Evolutionary conservation across 441 rosid genomes (phyloP), one percentile per base, ranked within the genome.

Genomic region (Theobroma grandiflorum): DNA sequence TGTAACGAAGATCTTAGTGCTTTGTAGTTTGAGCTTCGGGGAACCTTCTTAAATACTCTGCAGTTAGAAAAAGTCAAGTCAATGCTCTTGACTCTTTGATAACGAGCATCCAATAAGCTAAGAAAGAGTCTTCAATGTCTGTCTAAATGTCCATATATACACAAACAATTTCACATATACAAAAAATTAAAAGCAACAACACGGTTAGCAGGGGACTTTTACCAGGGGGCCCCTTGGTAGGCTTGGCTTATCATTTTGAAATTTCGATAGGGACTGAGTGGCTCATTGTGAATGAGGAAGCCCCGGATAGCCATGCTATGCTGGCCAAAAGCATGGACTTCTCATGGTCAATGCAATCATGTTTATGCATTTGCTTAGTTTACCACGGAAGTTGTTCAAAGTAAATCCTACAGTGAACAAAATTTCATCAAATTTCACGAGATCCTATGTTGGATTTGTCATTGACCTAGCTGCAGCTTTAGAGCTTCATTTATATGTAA

Each of bases 41-140:
- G 40, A 66, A 4, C 35, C 33, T n/a, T 42, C 1, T 8, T 67
- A 42, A n/a, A 70, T 70, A 49, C 6, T 26, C 4, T 2, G 6
- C 6, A 6, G 15, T 47, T 26, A 7, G 74, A 47, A 61, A 22
- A 31, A 64, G 59, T 75, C 70, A 75, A 75, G 78, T 62, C 59
- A 75, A 47, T 62, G 55, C 16, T 31, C 14, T 62, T 43, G 78
- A 75, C 78, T 45, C 42, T 31, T 43, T 45, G 40, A 49, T 45
- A 26, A 26, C 10, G 12, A 58, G 57, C 22, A 64, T 63, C 42
- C 55, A 75, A 75, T 75, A n/a, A 61, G 57, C 45, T 61, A 8
- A 61, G 69, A 74, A 45, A 43, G n/a, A 26, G 58, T 75, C 52
- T 42, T 40, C 22, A 11, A 3, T 5, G 3, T 72, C 15, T 18